Evolutionary conservation across 2,329 filamentous ascomycete genomes (phyloP).

Genomic region (Fusarium lyarnte): DNA sequence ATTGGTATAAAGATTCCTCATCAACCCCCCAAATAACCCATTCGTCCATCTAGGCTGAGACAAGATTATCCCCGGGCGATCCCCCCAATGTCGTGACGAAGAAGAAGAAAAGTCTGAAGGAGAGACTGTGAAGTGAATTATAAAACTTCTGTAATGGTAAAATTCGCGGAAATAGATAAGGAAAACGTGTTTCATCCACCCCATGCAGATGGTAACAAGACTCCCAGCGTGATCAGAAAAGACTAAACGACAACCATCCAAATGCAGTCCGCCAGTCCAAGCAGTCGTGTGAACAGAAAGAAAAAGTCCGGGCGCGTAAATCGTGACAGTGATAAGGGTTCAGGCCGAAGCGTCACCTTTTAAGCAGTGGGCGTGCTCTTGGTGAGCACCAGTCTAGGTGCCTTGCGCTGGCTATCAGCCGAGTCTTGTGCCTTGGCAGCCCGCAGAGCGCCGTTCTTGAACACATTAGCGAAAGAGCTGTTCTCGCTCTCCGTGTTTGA

Average conservation of each 20-base stretch:
- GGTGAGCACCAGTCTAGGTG: constrained; percentile 86
- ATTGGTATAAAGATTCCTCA: constrained; percentile 45
- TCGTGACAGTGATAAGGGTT: constrained; percentile 45
- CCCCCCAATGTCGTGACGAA: constrained; percentile 45
- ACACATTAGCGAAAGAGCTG: constrained; percentile 72
- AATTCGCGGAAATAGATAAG: constrained; percentile 28
- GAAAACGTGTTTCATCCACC: constrained; percentile 38
- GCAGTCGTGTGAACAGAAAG: constrained; percentile 51
- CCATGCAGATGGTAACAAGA: constrained; percentile 40
- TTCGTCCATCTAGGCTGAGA: constrained; percentile 43
- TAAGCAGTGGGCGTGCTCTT: constrained; percentile 54
- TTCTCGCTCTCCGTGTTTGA: constrained; percentile 58
- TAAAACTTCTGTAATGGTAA: constrained; percentile 46
- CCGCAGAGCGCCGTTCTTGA: constrained; percentile 67
- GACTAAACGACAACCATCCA: constrained; percentile 43
- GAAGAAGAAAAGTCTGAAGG: constrained; percentile 48
- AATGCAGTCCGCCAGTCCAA: constrained; percentile 49
- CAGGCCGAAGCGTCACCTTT: constrained; percentile 37
- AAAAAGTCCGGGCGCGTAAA: constrained; percentile 51
- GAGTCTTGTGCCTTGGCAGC: constrained; percentile 63
- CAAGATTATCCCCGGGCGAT: constrained; percentile 41
- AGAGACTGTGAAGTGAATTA: constrained; percentile 55
- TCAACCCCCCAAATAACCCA: constrained; percentile 38
- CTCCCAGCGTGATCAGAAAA: constrained; percentile 39
- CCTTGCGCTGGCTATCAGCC: constrained; percentile 76